Conservation (phyloP, 352 stramenopile species). For the Globisporangium spiculum region DNA sequence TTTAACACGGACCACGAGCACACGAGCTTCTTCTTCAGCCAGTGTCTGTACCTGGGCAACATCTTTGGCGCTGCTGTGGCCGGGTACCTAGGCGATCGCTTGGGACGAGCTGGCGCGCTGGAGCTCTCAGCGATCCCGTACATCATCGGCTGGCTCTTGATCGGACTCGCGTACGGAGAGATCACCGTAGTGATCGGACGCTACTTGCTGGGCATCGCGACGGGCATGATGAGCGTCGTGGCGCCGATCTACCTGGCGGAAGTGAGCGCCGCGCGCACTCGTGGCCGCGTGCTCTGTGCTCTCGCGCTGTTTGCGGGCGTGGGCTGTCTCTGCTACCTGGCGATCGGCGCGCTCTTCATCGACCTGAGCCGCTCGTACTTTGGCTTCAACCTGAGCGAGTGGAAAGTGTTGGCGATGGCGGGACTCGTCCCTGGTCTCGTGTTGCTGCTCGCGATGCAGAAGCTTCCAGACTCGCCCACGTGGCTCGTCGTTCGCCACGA, state of each 20-base stretch:
- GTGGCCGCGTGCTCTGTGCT: slow-evolving; percentile 54
- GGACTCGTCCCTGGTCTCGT: slow-evolving; percentile 46
- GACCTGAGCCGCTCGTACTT: slow-evolving; percentile 63
- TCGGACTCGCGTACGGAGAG: slow-evolving; percentile 63
- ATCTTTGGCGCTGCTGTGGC: slow-evolving; percentile 55
- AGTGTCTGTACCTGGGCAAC: slow-evolving; percentile 60
- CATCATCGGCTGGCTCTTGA: slow-evolving; percentile 68
- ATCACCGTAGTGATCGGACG: slow-evolving; percentile 60
- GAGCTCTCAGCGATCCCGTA: slow-evolving; percentile 73
- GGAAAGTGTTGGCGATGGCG: slow-evolving; percentile 61
- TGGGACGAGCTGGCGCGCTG: slow-evolving; percentile 66
- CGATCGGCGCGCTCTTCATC: slow-evolving; percentile 55
- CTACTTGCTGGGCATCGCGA: slow-evolving; percentile 56
- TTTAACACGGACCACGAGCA: slow-evolving; percentile 72
- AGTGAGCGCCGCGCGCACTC: slow-evolving; percentile 53
- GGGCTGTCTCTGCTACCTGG: slow-evolving; percentile 48
- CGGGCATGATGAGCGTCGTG: slow-evolving; percentile 60
- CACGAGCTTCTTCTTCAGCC: slow-evolving; percentile 64
- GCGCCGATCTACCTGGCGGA: slow-evolving; percentile 72
- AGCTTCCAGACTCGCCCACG: slow-evolving; percentile 71
- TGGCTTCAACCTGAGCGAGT: slow-evolving; percentile 81
- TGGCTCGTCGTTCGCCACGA: slow-evolving; percentile 75
- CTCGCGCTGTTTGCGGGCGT: slow-evolving; percentile 36
- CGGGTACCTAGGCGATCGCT: slow-evolving; percentile 57
- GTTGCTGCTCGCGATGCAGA: slow-evolving; percentile 62